phyloP scores from a whole-genome alignment of 192 early-diverging fungal genomes.

The Funneliformis mosseae region DNA sequence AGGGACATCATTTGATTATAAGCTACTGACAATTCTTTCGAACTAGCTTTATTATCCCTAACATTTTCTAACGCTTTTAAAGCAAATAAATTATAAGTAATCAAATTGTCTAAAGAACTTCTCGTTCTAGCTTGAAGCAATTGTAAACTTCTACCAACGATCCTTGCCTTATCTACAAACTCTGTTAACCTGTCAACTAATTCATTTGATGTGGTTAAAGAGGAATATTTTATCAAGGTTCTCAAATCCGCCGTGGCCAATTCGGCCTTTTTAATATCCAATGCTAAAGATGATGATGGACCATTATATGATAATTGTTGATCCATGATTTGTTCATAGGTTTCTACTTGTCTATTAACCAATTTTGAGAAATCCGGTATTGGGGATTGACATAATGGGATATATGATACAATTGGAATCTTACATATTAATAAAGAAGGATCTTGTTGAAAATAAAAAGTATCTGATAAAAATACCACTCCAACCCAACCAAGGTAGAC shows the following conservation, averaged over 20 bases:
- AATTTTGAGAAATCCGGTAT: slow-evolving; percentile 55
- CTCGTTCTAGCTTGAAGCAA: slow-evolving; percentile 50
- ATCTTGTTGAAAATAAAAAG: slow-evolving; percentile 4
- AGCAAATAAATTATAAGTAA: slow-evolving; percentile 52
- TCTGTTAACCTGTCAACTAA: slow-evolving; percentile 43
- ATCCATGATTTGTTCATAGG: slow-evolving; percentile 44
- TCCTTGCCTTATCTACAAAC: slow-evolving; percentile 45
- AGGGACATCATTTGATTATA: slow-evolving; percentile 43
- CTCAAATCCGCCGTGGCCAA: slow-evolving; percentile 54
- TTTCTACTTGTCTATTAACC: slow-evolving; percentile 49
- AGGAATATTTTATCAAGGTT: slow-evolving; percentile 52
- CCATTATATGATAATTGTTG: slow-evolving; percentile 33
- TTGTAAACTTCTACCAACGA: slow-evolving; percentile 49
- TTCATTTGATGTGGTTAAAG: slow-evolving; percentile 34
- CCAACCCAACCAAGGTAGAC: background rate
- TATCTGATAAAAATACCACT: slow-evolving; percentile 9
- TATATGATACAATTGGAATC: background rate
- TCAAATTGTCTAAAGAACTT: slow-evolving; percentile 54
- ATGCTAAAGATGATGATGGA: slow-evolving; percentile 35
- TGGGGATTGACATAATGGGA: slow-evolving; percentile 13
- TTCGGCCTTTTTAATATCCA: slow-evolving; percentile 53
- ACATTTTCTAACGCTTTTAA: slow-evolving; percentile 41
- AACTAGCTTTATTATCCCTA: slow-evolving; percentile 35
- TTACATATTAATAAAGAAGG: background rate
- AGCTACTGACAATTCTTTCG: slow-evolving; percentile 35